These are phyloP conservation scores for Cryptococcus sp. DNA, from an alignment of 1,284 basidiomycete species.

Conservation along the genomic window DNA sequence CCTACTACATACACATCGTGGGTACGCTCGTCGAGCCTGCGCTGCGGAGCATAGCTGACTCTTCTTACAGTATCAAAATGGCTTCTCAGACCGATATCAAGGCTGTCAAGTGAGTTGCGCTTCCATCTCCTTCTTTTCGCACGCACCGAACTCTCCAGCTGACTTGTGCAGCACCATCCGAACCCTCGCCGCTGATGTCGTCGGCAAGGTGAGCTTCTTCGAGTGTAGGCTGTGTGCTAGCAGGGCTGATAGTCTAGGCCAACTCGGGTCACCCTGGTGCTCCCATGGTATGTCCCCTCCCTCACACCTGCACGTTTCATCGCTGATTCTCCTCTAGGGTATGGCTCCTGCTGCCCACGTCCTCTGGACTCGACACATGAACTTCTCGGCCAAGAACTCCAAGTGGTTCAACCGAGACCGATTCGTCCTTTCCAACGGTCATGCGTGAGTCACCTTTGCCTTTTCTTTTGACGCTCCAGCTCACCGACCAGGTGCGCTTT, in stretches of 20 bases:
- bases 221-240: neutral
- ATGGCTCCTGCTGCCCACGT: slow-evolving; percentile 86
- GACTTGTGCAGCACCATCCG: slow-evolving; percentile 44
- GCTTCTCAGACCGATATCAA: slow-evolving; percentile 7
- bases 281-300: slow-evolving; percentile 57
- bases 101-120: slow-evolving; percentile 10
- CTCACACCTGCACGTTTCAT: neutral
- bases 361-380: slow-evolving; percentile 74
- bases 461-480: neutral
- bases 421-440: slow-evolving; percentile 49
- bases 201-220: slow-evolving; percentile 46
- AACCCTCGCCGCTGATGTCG: slow-evolving; percentile 49
- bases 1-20: no score
- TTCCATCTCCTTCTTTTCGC: neutral
- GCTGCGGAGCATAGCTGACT: neutral
- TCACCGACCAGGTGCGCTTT: slow-evolving; percentile 59
- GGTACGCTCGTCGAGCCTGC: no score
- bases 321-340: slow-evolving; percentile 39
- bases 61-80: slow-evolving; percentile 1
- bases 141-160: neutral
- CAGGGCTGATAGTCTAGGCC: slow-evolving; percentile 54
- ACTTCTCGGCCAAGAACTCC: slow-evolving; percentile 77
- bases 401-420: slow-evolving; percentile 87
- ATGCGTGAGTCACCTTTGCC: slow-evolving; percentile 36
- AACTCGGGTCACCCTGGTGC: slow-evolving; percentile 93